Conservation (phyloP, 352 stramenopile species). For the Phytophthora cactorum region DNA sequence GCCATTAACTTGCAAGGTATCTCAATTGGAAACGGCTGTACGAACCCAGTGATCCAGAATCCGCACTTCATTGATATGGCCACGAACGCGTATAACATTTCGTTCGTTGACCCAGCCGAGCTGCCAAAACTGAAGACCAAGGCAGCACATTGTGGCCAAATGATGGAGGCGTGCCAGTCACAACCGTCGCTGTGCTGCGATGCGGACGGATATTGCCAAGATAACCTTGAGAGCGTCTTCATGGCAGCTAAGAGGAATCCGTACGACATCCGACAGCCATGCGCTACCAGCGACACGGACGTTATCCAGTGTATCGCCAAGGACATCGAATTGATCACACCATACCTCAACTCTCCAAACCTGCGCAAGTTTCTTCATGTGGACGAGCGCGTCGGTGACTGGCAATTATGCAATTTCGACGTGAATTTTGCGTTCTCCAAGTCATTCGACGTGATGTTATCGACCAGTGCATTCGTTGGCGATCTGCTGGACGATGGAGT, state of each 20-base stretch:
- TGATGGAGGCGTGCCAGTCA: constrained; percentile 46
- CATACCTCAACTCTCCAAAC: constrained; percentile 56
- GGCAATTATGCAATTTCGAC: constrained; percentile 91
- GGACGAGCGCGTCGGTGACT: constrained; percentile 47
- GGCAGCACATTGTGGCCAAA: constrained; percentile 40
- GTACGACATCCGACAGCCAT: constrained; percentile 66
- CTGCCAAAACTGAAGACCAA: constrained; percentile 43
- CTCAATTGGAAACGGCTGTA: constrained; percentile 68
- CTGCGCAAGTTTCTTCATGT: constrained; percentile 45
- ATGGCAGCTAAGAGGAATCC: constrained; percentile 55
- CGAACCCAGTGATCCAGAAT: constrained; percentile 49
- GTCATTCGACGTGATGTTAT: constrained; percentile 90
- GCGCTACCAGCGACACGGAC: constrained; percentile 25
- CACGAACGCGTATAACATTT: constrained; percentile 76
- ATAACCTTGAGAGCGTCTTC: constrained; percentile 25
- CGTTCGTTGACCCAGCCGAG: constrained; percentile 45
- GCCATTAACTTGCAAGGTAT: constrained; percentile 64
- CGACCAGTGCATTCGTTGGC: constrained; percentile 80
- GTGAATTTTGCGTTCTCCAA: constrained; percentile 88
- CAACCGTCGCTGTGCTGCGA: constrained; percentile 41
- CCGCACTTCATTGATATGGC: constrained; percentile 65
- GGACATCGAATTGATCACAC: constrained; percentile 37
- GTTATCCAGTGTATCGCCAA: constrained; percentile 54
- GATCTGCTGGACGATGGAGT: constrained; percentile 80
- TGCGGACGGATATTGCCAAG: constrained; percentile 45